Conservation (phyloP, 352 stramenopile genomes). For the Phytophthora sansomeana region DNA sequence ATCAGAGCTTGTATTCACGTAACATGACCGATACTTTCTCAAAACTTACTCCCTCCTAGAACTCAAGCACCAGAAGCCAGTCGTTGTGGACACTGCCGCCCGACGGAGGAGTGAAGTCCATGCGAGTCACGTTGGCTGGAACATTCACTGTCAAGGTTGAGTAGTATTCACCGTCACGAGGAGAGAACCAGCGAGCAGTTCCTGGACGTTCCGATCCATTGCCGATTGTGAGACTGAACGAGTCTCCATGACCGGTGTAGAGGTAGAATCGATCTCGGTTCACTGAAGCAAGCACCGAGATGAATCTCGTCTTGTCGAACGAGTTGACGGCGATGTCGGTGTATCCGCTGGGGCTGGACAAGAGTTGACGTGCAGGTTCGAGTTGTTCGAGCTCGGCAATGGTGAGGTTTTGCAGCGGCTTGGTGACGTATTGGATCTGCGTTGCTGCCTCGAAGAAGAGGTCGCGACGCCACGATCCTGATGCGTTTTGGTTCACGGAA, state of each 20-base stretch:
- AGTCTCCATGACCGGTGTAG: constrained; percentile 33
- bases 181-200: constrained; percentile 26
- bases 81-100: background rate
- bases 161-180: constrained; percentile 31
- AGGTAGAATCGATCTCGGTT: too few species aligned
- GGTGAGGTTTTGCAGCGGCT: too few species aligned
- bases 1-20: too few species aligned
- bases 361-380: constrained; percentile 29
- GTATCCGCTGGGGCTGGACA: constrained; percentile 12
- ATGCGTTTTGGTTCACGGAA: constrained; percentile 20
- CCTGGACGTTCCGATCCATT: constrained; percentile 18
- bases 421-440: constrained; percentile 33
- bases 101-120: constrained; percentile 31
- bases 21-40: too few species aligned
- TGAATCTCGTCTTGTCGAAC: constrained; percentile 30
- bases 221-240: constrained; percentile 24
- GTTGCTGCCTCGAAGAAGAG: constrained; percentile 29
- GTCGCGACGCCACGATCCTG: constrained; percentile 32
- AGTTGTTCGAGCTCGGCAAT: too few species aligned
- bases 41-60: too few species aligned
- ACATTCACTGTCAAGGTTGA: constrained; percentile 13
- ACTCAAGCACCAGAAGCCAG: background rate
- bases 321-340: constrained; percentile 15
- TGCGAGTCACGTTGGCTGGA: constrained; percentile 14
- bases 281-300: constrained; percentile 25